These are phyloP conservation scores for Naganishia albida DNA, from an alignment of 1,284 basidiomycete genomes.

Conservation along the genomic window DNA sequence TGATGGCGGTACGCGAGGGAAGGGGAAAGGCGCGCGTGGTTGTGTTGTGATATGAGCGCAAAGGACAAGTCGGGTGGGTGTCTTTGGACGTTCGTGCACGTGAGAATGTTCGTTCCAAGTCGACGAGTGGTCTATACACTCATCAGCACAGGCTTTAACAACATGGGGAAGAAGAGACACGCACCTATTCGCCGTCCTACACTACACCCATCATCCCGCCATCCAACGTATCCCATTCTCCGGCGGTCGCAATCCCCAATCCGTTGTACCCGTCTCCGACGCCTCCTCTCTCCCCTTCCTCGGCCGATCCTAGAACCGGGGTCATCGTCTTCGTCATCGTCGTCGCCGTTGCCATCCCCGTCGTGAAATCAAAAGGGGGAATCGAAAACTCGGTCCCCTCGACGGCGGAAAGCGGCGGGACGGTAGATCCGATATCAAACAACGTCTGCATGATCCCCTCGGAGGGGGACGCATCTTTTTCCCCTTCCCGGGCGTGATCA, in stretches of 20 bases:
- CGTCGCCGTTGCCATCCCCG: not conserved
- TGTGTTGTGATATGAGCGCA: not conserved
- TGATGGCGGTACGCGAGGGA: not conserved
- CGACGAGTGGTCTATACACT: not conserved
- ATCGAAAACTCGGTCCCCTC: conserved; percentile 9
- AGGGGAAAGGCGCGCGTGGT: not conserved
- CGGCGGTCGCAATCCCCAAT: not conserved
- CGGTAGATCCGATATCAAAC: conserved; percentile 1
- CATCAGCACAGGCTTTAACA: no score
- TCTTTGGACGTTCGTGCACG: no score
- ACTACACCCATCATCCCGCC: conserved; percentile 5
- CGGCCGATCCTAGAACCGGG: not conserved
- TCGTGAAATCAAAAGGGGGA: conserved; percentile 10
- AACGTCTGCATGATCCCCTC: conserved; percentile 23
- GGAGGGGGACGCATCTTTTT: not conserved
- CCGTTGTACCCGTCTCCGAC: not conserved
- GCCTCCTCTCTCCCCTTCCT: not conserved
- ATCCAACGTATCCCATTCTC: conserved; percentile 6
- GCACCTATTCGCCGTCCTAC: not conserved
- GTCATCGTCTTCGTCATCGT: not conserved
- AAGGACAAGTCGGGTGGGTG: not conserved
- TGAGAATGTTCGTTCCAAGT: not conserved
- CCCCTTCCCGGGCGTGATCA: not conserved
- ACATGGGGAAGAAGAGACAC: no score
- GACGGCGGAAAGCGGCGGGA: conserved; percentile 13